Conservation (phyloP, 1,284 basidiomycete genomes). For the Somion occarium region DNA sequence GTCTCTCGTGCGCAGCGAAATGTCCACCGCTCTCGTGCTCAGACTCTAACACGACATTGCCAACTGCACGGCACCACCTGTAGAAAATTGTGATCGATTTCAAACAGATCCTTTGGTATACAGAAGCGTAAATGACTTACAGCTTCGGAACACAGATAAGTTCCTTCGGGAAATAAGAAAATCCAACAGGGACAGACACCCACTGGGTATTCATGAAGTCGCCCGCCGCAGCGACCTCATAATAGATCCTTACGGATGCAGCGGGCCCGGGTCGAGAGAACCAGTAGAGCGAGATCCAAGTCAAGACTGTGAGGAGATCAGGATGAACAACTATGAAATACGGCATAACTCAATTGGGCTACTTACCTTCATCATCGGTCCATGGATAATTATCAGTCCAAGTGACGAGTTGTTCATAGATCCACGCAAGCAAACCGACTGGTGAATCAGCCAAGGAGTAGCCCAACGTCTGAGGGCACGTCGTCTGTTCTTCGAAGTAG, state of each 20-base stretch:
- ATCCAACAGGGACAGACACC: background rate
- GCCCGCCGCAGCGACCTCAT: constrained; percentile 19
- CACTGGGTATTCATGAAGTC: background rate
- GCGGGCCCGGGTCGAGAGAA: constrained; percentile 35
- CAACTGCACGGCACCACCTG: background rate
- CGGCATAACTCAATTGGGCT: background rate
- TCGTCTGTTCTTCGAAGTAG: constrained; percentile 4
- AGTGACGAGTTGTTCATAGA: constrained; percentile 51
- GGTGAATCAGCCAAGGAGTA: constrained; percentile 55
- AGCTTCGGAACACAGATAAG: background rate
- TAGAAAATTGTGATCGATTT: background rate
- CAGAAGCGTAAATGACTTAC: background rate
- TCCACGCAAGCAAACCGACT: constrained; percentile 52
- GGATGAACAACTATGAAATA: background rate
- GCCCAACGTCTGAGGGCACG: constrained; percentile 31
- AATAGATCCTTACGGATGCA: constrained; percentile 34
- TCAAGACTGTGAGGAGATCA: constrained; percentile 25
- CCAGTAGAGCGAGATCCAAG: constrained; percentile 37
- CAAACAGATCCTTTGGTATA: too few relatives aligned
- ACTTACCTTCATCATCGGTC: constrained; percentile 41
- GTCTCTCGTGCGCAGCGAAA: constrained; percentile 4
- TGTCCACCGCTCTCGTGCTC: constrained; percentile 4
- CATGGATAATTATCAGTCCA: constrained; percentile 51
- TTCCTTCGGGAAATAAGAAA: constrained; percentile 5
- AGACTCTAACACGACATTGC: constrained; percentile 4